These are phyloP conservation scores for Xylaria sp. DNA, from an alignment of 2,329 filamentous ascomycete species.

Conservation along the genomic window DNA sequence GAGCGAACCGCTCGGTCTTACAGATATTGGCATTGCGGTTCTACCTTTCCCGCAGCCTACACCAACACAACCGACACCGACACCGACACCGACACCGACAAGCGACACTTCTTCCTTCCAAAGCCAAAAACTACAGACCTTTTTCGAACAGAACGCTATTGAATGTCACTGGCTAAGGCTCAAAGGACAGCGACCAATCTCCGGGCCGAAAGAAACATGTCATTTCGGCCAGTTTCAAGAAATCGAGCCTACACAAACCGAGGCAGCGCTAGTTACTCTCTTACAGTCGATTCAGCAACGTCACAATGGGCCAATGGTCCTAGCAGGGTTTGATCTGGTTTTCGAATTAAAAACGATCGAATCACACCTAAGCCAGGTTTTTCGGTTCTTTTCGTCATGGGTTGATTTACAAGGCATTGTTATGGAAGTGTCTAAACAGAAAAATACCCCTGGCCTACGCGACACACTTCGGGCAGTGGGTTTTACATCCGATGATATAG, in stretches of 20 bases:
- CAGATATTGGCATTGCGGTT: constrained; percentile 33
- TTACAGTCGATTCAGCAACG: constrained; percentile 14
- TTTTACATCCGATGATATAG: constrained; percentile 15
- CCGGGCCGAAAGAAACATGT: constrained; percentile 19
- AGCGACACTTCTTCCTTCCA: neutral
- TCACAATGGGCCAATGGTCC: constrained; percentile 11
- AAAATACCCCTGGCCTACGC: constrained; percentile 19
- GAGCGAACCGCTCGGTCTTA: constrained; percentile 17
- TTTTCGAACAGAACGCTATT: constrained; percentile 25
- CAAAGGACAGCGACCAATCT: constrained; percentile 15
- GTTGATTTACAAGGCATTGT: constrained; percentile 33
- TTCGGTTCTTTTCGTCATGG: constrained; percentile 31
- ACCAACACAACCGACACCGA: neutral
- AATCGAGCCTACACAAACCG: constrained; percentile 27
- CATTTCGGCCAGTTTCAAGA: constrained; percentile 24
- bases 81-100: neutral
- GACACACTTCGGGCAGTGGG: constrained; percentile 30
- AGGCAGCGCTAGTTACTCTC: constrained; percentile 20
- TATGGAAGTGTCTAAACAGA: constrained; percentile 10
- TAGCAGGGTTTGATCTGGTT: constrained; percentile 28
- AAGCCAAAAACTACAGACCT: constrained; percentile 11
- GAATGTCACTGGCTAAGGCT: constrained; percentile 29
- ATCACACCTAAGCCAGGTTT: constrained; percentile 19
- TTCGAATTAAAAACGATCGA: constrained; percentile 28
- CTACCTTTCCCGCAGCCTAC: constrained; percentile 5